Conservation (phyloP, 2,329 filamentous ascomycete species). For the Fusarium subtropicale region DNA sequence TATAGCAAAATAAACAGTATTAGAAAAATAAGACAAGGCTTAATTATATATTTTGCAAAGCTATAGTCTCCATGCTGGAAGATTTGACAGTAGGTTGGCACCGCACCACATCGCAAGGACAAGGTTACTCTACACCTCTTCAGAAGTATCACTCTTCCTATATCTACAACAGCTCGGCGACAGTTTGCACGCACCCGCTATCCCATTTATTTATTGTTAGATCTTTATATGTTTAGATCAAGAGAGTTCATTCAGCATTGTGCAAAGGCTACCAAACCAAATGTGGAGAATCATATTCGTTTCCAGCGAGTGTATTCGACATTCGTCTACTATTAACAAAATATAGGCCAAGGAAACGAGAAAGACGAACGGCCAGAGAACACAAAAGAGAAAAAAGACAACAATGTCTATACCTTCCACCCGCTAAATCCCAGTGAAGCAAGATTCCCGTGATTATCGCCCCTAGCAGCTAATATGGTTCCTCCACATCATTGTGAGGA, state of each 20-base stretch:
- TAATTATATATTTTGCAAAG: neutral
- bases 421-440: slow-evolving; percentile 41
- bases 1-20: neutral
- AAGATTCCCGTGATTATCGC: slow-evolving; percentile 38
- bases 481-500: slow-evolving; percentile 8
- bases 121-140: neutral
- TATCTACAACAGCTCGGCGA: neutral
- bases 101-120: neutral
- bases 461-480: slow-evolving; percentile 19
- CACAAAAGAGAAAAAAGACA: slow-evolving; percentile 27
- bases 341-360: slow-evolving; percentile 38
- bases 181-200: neutral
- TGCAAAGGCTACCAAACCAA: neutral
- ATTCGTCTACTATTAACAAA: slow-evolving; percentile 45
- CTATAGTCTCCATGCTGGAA: neutral
- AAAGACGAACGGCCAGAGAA: neutral
- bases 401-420: slow-evolving; percentile 38
- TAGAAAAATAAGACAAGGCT: neutral
- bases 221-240: neutral
- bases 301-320: slow-evolving; percentile 43
- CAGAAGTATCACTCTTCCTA: neutral
- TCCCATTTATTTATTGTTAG: neutral
- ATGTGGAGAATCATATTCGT: slow-evolving; percentile 26
- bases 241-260: neutral
- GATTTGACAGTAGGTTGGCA: neutral